Base-by-base conservation (phyloP, 352 stramenopile species). In the Phytophthora pini region DNA sequence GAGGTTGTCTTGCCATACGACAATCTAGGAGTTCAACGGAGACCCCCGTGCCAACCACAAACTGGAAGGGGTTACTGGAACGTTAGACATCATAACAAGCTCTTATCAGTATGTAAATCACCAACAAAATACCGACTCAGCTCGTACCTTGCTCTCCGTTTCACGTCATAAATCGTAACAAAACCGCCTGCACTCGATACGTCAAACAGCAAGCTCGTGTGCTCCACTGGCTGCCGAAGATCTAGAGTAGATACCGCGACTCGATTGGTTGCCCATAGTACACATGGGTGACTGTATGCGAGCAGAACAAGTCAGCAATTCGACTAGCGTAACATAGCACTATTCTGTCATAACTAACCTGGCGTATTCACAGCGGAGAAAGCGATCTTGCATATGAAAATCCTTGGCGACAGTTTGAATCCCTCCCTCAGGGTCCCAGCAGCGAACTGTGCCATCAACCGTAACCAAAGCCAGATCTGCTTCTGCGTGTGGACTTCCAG, bases 351-450 rank as follows among this genome's bases (percentile, higher is more conserved):
- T 4, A 41, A 31, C 62, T 9, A 68, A 94, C 85, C 83, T 92
- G 9, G 82, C 80, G 52, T 93, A 94, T 59, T 92, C 86, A 48
- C 84, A 91, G 13, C 74, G 86, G 15, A 77, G 11, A n/a, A 89
- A 65, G 1, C 70, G 80, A 47, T 89, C 72, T 2, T 72, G 59
- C 2, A 56, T 55, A 31, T 47, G 70, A 1, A 46, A 36, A 3
- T 76, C 48, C 41, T 70, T 68, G 3, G 53, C 57, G 12, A 84
- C 49, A 15, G 44, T 68, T 56, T 82, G 80, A 5, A 87, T 29
- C 1, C 80, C 77, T 52, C 66, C 62, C 47, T 76, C 64, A 1
- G 84, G 64, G 12, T 82, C 72, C 84, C 84, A 93, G 39, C 55
- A 78, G 17, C 83, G 74, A 27, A 91, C 9, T 8, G 78, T 58